Evolutionary conservation across 768 basidiomycete genomes (phyloP).

Genomic region (Amanita jacksonii): DNA sequence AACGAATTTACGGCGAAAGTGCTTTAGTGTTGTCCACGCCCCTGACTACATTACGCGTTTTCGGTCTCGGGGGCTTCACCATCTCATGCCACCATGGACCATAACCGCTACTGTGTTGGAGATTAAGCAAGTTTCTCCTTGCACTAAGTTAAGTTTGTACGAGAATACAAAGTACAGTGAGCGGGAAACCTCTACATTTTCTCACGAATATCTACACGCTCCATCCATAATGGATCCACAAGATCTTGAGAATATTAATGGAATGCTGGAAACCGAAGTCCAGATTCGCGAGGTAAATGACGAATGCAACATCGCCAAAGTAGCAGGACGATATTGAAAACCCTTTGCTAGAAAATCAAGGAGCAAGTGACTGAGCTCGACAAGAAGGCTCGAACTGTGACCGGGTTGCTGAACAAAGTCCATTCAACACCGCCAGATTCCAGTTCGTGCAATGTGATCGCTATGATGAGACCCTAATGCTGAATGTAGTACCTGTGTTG

Average conservation of each 20-base stretch:
- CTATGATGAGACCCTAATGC: constrained; percentile 1
- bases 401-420: constrained; percentile 70
- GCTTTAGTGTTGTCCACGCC: no score
- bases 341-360: constrained; percentile 57
- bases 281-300: constrained; percentile 6
- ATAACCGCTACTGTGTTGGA: no score
- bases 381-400: constrained; percentile 62
- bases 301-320: neutral
- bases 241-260: constrained; percentile 4
- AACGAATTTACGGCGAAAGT: no score
- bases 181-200: no score
- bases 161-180: no score
- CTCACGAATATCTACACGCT: neutral
- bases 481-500: constrained; percentile 46
- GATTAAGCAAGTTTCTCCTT: no score
- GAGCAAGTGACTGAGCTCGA: constrained; percentile 68
- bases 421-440: constrained; percentile 60
- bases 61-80: no score
- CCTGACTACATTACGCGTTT: no score
- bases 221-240: constrained; percentile 4
- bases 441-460: constrained; percentile 31
- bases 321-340: constrained; percentile 3
- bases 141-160: no score
- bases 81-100: no score
- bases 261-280: constrained; percentile 5